Evolutionary conservation across 2,329 filamentous ascomycete species (phyloP), one percentile per base, ranked within the genome.

Genomic region (Cladophialophora exuberans): DNA sequence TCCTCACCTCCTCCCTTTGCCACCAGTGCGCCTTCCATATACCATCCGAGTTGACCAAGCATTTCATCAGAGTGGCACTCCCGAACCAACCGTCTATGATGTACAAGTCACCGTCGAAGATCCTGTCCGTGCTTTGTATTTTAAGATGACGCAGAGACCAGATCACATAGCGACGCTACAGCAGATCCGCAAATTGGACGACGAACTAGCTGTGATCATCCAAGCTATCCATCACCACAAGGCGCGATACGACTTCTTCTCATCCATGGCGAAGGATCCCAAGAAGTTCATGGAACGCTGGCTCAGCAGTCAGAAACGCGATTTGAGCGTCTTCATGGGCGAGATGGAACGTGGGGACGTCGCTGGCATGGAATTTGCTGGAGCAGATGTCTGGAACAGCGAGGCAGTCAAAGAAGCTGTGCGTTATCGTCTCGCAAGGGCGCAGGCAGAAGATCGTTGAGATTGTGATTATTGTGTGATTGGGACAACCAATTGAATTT

Each of bases 21-120:
- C 89, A 4, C 91, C 94, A 0, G 82, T 97, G 67, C 86, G 88
- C 66, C 82, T 99, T 28, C 81, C 85, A 18, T 99, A 97, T 76
- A 99, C 92, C 6, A 94, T 99, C 69, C 90, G 93, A 56, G 88
- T 97, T 35, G 94, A 99, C 70, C 81, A 90, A 66, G 84, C 86
- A 6, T 93, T 92, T 67, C 87, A 93, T 68, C 69, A 69, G 54
- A 85, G 84, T 63, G 39, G 22, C 18, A 22, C 39, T 22, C 87
- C 90, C 3, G 78, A 83, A 47, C 86, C 90, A 1, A 97, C 92
- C 4, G 79, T 97, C 64, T 97, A 97, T 76, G 93, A 97, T 71
- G 81, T 99, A 43, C 86, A 86, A 64, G 89, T 99, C 41, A 81
- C 85, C 1, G 82, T 96, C 13, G 89, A 95, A 64, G 90, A 96